These are phyloP conservation scores for Ilyonectria robusta DNA, from an alignment of 2,329 filamentous ascomycete genomes.

Conservation along the genomic window DNA sequence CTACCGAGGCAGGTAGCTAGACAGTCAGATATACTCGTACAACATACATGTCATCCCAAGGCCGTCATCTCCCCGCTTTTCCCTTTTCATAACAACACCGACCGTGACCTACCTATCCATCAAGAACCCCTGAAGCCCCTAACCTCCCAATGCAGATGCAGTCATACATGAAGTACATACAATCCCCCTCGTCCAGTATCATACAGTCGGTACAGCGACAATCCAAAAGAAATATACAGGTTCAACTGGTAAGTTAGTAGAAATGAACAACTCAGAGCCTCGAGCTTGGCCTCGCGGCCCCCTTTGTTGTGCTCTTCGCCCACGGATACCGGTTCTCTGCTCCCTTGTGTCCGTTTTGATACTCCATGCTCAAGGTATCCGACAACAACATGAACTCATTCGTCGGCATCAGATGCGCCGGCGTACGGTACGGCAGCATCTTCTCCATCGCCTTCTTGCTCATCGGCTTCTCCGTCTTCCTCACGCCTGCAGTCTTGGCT, in stretches of 20 bases:
- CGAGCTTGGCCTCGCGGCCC: slow-evolving; percentile 42
- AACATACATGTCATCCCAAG: not conserved
- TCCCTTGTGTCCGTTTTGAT: slow-evolving; percentile 37
- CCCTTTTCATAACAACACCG: slow-evolving; percentile 12
- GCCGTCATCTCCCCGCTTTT: not conserved
- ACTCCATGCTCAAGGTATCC: slow-evolving; percentile 49
- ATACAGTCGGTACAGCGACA: slow-evolving; percentile 5
- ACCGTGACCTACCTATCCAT: not conserved
- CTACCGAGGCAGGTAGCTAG: not conserved
- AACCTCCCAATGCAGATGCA: slow-evolving; percentile 9
- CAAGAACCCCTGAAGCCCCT: not conserved
- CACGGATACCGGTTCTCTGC: slow-evolving; percentile 47
- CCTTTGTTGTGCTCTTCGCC: slow-evolving; percentile 42
- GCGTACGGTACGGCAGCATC: slow-evolving; percentile 55
- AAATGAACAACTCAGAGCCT: slow-evolving; percentile 40
- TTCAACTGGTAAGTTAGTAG: not conserved
- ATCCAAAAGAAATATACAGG: slow-evolving; percentile 32
- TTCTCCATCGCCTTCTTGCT: slow-evolving; percentile 47
- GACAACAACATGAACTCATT: slow-evolving; percentile 55
- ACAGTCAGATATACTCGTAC: slow-evolving; percentile 11
- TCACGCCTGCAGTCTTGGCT: slow-evolving; percentile 36
- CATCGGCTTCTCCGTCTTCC: slow-evolving; percentile 43
- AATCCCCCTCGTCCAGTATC: not conserved
- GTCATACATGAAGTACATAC: slow-evolving; percentile 13
- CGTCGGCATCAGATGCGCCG: slow-evolving; percentile 53